Percentiles rank a stretch among this genome's conserved stretches.
Conservation (phyloP, 441 rosid genomes). For the Kokia cookei region DNA sequence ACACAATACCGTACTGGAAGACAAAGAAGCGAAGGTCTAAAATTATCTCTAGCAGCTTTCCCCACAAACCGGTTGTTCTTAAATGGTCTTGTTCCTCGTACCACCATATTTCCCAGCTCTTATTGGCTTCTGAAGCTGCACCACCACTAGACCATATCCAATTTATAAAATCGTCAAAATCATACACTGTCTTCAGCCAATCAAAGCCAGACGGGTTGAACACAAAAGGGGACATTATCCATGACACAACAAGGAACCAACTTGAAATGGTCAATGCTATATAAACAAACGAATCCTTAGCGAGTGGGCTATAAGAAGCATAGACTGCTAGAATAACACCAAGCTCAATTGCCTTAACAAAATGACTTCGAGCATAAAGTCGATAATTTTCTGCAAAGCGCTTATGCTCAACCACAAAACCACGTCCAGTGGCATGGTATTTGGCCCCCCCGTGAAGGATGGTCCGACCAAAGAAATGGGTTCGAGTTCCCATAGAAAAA, state of each 20-base stretch:
- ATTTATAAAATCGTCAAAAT: constrained; percentile 50
- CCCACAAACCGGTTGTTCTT: constrained; percentile 61
- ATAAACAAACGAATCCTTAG: constrained; percentile 38
- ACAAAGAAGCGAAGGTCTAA: constrained; percentile 67
- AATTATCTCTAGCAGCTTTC: constrained; percentile 53
- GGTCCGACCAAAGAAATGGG: constrained; percentile 63
- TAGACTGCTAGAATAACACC: constrained; percentile 51
- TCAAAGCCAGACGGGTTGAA: constrained; percentile 70
- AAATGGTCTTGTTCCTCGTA: constrained; percentile 64
- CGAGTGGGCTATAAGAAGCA: constrained; percentile 49
- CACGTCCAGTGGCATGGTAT: constrained; percentile 67
- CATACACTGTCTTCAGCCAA: constrained; percentile 66
- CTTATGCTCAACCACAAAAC: constrained; percentile 64
- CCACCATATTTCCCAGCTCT: constrained; percentile 76
- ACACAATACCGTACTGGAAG: constrained; percentile 59
- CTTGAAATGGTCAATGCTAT: constrained; percentile 52
- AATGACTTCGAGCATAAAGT: constrained; percentile 60
- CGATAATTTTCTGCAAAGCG: constrained; percentile 56
- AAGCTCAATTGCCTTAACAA: constrained; percentile 63
- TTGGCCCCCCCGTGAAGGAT: constrained; percentile 70
- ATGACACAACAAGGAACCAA: constrained; percentile 59
- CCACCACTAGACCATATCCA: constrained; percentile 53
- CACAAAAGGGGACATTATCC: constrained; percentile 60
- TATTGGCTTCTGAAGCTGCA: constrained; percentile 39
- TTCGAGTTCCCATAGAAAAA: constrained; percentile 61